These are phyloP conservation scores for Trichoderma sp. DNA, from an alignment of 2,329 filamentous ascomycete genomes.

Conservation along the genomic window DNA sequence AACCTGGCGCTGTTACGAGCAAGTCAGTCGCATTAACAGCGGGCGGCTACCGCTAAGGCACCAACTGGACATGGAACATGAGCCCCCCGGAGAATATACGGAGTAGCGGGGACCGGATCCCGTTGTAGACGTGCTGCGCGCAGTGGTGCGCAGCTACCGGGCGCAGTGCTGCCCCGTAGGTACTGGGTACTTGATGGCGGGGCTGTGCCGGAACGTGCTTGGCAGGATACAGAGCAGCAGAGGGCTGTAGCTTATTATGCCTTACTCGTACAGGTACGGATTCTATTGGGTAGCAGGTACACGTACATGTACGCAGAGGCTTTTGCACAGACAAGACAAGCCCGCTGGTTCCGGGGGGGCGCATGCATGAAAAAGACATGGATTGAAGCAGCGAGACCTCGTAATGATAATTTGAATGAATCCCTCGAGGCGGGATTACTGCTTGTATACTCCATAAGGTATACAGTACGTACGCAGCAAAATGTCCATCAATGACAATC, in stretches of 20 bases:
- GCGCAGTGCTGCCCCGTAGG: neutral
- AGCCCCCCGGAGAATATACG: constrained; percentile 9
- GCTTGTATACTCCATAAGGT: neutral
- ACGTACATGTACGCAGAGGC: neutral
- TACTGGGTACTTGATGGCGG: constrained; percentile 12
- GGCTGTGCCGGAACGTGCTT: neutral
- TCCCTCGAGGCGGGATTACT: neutral
- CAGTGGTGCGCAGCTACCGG: neutral
- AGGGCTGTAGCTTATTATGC: neutral
- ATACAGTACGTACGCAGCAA: neutral
- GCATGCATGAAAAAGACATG: constrained; percentile 4
- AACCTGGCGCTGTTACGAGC: neutral
- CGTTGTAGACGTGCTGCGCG: neutral
- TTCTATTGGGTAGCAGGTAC: neutral
- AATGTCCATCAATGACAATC: neutral
- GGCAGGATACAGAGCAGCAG: neutral
- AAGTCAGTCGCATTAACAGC: neutral
- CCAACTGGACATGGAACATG: constrained; percentile 3
- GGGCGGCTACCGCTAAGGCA: neutral
- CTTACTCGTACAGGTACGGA: neutral
- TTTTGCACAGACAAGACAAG: neutral
- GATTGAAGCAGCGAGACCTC: neutral
- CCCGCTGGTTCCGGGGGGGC: neutral
- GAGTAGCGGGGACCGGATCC: neutral
- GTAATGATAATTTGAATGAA: neutral